Conservation (phyloP, 805 yeast genomes). For the Kazachstania bromeliacearum region DNA sequence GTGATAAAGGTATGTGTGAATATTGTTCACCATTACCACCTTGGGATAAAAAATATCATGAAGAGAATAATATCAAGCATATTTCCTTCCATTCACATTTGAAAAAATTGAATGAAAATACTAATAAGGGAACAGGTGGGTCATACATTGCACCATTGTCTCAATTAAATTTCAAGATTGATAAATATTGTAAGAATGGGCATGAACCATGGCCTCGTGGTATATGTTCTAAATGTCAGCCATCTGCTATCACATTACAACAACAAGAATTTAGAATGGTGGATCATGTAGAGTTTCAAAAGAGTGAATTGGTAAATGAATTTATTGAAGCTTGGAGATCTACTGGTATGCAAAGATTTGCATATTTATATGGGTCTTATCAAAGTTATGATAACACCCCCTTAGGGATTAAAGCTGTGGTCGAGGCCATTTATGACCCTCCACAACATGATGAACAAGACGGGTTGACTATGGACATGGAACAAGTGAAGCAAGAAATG, state of each 20-base stretch:
- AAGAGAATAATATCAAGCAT: slow-evolving; percentile 74
- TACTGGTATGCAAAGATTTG: slow-evolving; percentile 80
- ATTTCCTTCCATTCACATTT: slow-evolving; percentile 77
- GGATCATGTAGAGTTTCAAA: slow-evolving; percentile 89
- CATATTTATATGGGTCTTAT: slow-evolving; percentile 75
- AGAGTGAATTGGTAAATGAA: slow-evolving; percentile 59
- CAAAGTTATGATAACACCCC: slow-evolving; percentile 67
- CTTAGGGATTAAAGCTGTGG: slow-evolving; percentile 86
- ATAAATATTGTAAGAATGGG: slow-evolving; percentile 57
- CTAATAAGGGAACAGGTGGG: slow-evolving; percentile 49
- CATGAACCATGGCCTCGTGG: slow-evolving; percentile 94
- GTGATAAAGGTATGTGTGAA: slow-evolving; percentile 95
- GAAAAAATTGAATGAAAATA: slow-evolving; percentile 57
- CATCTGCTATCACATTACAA: slow-evolving; percentile 86
- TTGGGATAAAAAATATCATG: slow-evolving; percentile 74
- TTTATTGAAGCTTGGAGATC: slow-evolving; percentile 90
- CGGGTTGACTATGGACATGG: slow-evolving; percentile 58
- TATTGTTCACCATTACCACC: slow-evolving; percentile 94
- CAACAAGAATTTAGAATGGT: slow-evolving; percentile 91
- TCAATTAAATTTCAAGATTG: slow-evolving; percentile 59
- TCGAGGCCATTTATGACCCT: slow-evolving; percentile 89
- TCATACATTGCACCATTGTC: slow-evolving; percentile 76
- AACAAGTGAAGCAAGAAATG: slow-evolving; percentile 30
- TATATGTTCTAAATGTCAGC: slow-evolving; percentile 93
- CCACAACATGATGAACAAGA: slow-evolving; percentile 81